Percentiles rank a stretch among this genome's conserved stretches.
Evolutionary conservation across 139 green algal species (phyloP).

Genomic region (Pseudopediastrum boryanum): DNA sequence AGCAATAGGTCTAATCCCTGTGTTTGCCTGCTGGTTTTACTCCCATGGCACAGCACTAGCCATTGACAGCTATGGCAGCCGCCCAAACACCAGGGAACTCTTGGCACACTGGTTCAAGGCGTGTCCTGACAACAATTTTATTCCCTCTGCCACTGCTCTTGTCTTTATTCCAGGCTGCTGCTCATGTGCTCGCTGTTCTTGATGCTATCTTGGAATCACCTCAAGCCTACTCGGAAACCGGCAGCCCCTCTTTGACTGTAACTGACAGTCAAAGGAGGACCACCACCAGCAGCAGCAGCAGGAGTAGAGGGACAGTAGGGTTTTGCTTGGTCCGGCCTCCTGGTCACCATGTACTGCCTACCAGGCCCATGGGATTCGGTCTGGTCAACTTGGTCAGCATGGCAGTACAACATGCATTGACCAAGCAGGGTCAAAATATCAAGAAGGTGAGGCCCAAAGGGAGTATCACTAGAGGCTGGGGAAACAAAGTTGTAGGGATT

Average conservation of each 20-base stretch:
- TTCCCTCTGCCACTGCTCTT: no score
- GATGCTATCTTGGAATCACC: neutral
- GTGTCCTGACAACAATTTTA: no score
- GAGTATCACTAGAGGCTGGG: no score
- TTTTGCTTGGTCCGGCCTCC: constrained; percentile 86
- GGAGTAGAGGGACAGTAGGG: constrained; percentile 29
- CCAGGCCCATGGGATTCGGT: constrained; percentile 89
- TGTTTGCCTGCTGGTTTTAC: neutral
- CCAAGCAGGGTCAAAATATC: constrained; percentile 21
- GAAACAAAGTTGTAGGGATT: no score
- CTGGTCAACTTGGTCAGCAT: constrained; percentile 81
- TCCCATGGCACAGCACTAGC: constrained; percentile 2
- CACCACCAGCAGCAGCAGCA: neutral
- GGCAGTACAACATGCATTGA: constrained; percentile 68
- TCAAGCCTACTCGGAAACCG: no score
- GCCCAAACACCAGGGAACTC: no score
- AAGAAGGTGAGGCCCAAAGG: constrained; percentile 1
- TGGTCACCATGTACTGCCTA: constrained; percentile 82
- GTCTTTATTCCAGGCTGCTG: neutral
- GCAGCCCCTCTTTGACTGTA: neutral
- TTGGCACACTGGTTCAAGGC: no score
- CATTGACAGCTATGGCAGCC: no score
- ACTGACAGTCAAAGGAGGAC: neutral
- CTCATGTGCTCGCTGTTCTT: neutral
- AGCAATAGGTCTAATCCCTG: neutral